These are phyloP conservation scores for Pyrenochaeta sp. DNA, from an alignment of 2,329 filamentous ascomycete genomes.

Conservation along the genomic window DNA sequence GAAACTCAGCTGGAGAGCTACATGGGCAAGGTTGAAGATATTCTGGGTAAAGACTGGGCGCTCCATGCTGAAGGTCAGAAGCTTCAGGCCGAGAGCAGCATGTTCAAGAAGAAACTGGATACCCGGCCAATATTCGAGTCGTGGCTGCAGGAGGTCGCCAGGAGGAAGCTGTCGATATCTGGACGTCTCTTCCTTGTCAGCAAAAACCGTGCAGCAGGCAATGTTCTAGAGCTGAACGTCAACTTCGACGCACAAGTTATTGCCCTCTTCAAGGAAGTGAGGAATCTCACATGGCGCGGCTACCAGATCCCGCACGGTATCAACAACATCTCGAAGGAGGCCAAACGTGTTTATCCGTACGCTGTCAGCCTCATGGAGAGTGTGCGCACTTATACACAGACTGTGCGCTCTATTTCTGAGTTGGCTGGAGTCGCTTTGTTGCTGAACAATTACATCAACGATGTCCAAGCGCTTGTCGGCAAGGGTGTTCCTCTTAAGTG, in stretches of 20 bases:
- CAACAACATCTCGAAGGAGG: slow-evolving; percentile 95
- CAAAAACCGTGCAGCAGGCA: slow-evolving; percentile 88
- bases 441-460: slow-evolving; percentile 89
- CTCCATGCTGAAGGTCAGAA: slow-evolving; percentile 95
- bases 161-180: slow-evolving; percentile 88
- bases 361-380: slow-evolving; percentile 99
- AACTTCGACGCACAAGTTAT: slow-evolving; percentile 99
- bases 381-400: slow-evolving; percentile 91
- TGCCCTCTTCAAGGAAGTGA: slow-evolving; percentile 96
- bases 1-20: slow-evolving; percentile 94
- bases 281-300: slow-evolving; percentile 93
- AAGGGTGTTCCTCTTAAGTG: slow-evolving; percentile 92
- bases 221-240: slow-evolving; percentile 85
- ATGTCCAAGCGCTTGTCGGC: slow-evolving; percentile 81
- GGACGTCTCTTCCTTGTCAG: slow-evolving; percentile 91
- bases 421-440: slow-evolving; percentile 90
- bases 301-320: slow-evolving; percentile 94
- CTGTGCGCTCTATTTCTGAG: slow-evolving; percentile 79
- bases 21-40: slow-evolving; percentile 99
- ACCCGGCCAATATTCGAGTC: slow-evolving; percentile 93
- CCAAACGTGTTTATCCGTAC: slow-evolving; percentile 97
- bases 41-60: slow-evolving; percentile 93
- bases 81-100: slow-evolving; percentile 85
- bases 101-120: slow-evolving; percentile 96
- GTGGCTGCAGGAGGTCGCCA: slow-evolving; percentile 90